These are phyloP conservation scores for Aschersonia sp. DNA, from an alignment of 2,329 filamentous ascomycete genomes.

Conservation along the genomic window DNA sequence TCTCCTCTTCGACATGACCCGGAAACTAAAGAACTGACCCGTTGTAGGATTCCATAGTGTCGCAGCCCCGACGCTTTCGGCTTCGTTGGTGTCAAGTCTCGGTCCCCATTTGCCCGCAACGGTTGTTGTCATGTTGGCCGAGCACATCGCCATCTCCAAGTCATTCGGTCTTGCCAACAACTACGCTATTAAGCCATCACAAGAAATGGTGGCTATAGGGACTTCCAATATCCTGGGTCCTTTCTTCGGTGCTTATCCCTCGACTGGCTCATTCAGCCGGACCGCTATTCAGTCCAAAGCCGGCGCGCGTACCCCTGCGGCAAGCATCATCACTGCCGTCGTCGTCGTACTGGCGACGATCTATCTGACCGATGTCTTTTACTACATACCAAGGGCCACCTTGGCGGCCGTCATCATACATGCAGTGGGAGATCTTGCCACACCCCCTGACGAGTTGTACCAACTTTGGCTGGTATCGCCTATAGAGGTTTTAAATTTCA, in stretches of 20 bases:
- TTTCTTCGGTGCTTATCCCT: conserved; percentile 82
- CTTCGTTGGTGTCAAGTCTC: conserved; percentile 52
- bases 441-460: conserved; percentile 79
- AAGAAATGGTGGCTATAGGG: conserved; percentile 90
- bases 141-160: conserved; percentile 94
- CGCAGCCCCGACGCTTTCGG: conserved; percentile 54
- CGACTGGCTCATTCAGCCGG: conserved; percentile 88
- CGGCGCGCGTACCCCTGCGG: conserved; percentile 80
- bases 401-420: conserved; percentile 89
- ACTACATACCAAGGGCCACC: conserved; percentile 72
- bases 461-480: conserved; percentile 93
- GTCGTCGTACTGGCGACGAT: conserved; percentile 86
- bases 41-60: conserved; percentile 62
- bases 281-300: conserved; percentile 97
- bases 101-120: conserved; percentile 62
- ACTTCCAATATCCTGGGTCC: conserved; percentile 80
- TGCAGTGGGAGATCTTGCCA: conserved; percentile 84
- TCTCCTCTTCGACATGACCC: background rate
- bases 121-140: conserved; percentile 88
- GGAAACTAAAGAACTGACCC: background rate
- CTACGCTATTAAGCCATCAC: conserved; percentile 88
- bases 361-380: conserved; percentile 76
- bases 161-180: conserved; percentile 94
- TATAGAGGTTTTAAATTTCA: conserved; percentile 82
- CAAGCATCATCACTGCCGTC: conserved; percentile 73